Evolutionary conservation across 176 grass and related monocot species (phyloP).

Genomic region (Olyra latifolia): DNA sequence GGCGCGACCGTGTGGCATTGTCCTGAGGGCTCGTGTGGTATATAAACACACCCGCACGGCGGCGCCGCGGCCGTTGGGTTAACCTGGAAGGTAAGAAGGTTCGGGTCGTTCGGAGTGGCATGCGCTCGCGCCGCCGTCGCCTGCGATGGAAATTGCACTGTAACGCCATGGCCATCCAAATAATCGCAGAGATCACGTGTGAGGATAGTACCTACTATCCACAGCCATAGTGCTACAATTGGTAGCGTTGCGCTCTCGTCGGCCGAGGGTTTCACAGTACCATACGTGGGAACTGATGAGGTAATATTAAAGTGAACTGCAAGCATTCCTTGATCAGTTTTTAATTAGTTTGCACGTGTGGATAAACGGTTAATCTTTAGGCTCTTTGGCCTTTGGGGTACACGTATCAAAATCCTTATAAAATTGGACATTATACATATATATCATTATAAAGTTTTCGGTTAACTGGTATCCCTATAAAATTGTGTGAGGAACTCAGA

Average conservation of each 20-base stretch:
- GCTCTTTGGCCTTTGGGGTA: too few species aligned
- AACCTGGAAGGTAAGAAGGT: not conserved
- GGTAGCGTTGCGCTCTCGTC: not conserved
- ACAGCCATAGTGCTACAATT: not conserved
- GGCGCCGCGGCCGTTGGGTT: not conserved
- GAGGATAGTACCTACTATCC: not conserved
- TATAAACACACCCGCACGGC: conserved; percentile 18
- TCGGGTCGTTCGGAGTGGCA: not conserved
- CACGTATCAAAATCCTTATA: too few species aligned
- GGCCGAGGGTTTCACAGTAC: too few species aligned
- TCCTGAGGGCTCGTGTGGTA: not conserved
- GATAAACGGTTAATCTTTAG: too few species aligned
- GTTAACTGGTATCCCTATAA: too few species aligned
- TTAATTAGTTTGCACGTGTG: too few species aligned
- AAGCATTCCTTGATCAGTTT: too few species aligned
- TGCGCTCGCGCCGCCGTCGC: not conserved
- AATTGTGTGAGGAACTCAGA: too few species aligned
- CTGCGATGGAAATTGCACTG: not conserved
- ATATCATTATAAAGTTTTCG: too few species aligned
- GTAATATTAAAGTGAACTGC: too few species aligned
- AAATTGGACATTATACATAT: too few species aligned
- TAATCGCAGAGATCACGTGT: not conserved
- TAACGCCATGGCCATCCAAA: not conserved
- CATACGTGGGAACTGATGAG: too few species aligned
- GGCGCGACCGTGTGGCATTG: not conserved